phyloP scores from a whole-genome alignment of 495 filamentous ascomycete species.

The Aspergillus biplanus region DNA sequence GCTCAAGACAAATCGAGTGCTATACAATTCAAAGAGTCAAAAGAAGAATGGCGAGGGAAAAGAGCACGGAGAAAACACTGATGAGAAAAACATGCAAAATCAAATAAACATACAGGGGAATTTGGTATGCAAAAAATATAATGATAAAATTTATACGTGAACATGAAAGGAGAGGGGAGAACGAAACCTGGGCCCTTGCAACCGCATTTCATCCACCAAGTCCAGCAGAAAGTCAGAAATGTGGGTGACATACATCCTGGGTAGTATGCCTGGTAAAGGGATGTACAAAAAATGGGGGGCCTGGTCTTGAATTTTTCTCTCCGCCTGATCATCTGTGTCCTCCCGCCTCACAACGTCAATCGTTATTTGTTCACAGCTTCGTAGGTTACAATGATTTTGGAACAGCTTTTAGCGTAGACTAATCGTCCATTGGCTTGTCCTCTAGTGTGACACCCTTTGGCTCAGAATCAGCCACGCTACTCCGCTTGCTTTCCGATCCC shows the following conservation, averaged over 20 bases:
- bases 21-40: constrained; percentile 18
- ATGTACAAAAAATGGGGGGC: too few species aligned
- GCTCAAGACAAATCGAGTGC: constrained; percentile 1
- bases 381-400: background rate
- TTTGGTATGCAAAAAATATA: constrained; percentile 25
- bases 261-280: background rate
- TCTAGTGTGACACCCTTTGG: constrained; percentile 74
- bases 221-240: constrained; percentile 21
- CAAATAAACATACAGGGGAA: constrained; percentile 30
- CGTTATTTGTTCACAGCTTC: background rate
- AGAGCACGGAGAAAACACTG: background rate
- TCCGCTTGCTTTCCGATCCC: constrained; percentile 49
- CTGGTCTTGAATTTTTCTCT: too few species aligned
- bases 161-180: constrained; percentile 18
- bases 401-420: constrained; percentile 3
- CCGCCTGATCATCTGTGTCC: background rate
- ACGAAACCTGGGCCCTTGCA: background rate
- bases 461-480: constrained; percentile 49
- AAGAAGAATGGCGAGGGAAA: background rate
- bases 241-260: background rate
- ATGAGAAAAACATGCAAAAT: constrained; percentile 12
- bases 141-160: constrained; percentile 26
- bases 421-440: constrained; percentile 84
- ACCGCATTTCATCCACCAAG: constrained; percentile 17
- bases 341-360: background rate